Evolutionary conservation across 192 early-diverging fungal genomes (phyloP).

Genomic region (Borealophlyctis nickersoniae): DNA sequence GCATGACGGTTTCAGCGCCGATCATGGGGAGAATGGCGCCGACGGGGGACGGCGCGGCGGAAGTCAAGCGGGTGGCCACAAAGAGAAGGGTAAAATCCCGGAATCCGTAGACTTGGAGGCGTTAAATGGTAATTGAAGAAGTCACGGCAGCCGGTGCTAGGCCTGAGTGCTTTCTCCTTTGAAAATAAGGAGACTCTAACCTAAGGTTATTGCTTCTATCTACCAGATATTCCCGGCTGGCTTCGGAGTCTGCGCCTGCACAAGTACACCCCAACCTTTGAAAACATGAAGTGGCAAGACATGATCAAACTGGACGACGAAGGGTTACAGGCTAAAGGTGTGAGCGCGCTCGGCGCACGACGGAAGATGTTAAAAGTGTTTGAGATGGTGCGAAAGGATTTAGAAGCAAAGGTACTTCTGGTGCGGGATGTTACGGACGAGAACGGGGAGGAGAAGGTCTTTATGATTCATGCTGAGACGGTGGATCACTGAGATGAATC

Average conservation of each 20-base stretch:
- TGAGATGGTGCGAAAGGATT: constrained; percentile 63
- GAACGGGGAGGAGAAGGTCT: too few relatives aligned
- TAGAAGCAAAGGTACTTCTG: constrained; percentile 39
- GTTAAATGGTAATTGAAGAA: constrained; percentile 70
- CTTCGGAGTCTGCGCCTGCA: constrained; percentile 87
- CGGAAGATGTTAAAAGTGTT: constrained; percentile 97
- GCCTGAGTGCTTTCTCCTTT: constrained; percentile 7
- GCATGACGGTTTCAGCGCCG: constrained; percentile 30
- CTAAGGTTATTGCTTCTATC: constrained; percentile 5
- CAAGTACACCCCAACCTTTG: constrained; percentile 92
- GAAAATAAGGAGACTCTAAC: too few relatives aligned
- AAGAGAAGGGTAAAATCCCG: constrained; percentile 71
- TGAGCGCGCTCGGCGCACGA: constrained; percentile 89
- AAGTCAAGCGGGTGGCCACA: constrained; percentile 36
- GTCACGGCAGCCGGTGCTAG: not conserved
- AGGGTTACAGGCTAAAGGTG: constrained; percentile 76
- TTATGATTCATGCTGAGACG: too few relatives aligned
- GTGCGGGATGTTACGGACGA: too few relatives aligned
- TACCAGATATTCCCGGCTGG: constrained; percentile 86
- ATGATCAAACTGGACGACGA: constrained; percentile 85
- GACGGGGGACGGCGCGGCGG: constrained; percentile 10
- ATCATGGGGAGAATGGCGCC: constrained; percentile 25
- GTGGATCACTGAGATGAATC: too few relatives aligned
- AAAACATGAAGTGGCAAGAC: constrained; percentile 80
- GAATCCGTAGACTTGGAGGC: constrained; percentile 73